Evolutionary conservation across 768 basidiomycete genomes (phyloP).

Genomic region (Kwoniella dejecticola): DNA sequence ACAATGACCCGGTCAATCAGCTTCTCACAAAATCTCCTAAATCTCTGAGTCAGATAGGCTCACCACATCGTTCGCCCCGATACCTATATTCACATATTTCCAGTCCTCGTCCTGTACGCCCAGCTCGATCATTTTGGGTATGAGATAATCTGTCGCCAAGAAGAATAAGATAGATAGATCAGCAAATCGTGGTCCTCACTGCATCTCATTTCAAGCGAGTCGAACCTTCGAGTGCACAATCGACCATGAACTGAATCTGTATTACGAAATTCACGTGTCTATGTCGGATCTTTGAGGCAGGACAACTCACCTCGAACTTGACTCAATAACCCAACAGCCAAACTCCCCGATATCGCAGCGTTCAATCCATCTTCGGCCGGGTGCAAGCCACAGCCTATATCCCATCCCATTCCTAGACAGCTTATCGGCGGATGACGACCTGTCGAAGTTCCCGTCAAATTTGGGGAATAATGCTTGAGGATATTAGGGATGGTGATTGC

Average conservation of each 20-base stretch:
- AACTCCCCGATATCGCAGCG: slow-evolving; percentile 46
- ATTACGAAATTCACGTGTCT: background rate
- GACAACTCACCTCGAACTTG: slow-evolving; percentile 44
- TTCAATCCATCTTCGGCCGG: slow-evolving; percentile 45
- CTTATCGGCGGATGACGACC: slow-evolving; percentile 27
- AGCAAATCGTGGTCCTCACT: no score
- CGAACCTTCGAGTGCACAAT: no score
- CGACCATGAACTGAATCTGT: no score
- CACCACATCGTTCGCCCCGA: slow-evolving; percentile 52
- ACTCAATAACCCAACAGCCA: slow-evolving; percentile 23
- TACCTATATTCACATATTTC: slow-evolving; percentile 51
- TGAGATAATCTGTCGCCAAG: slow-evolving; percentile 45
- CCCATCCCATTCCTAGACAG: slow-evolving; percentile 14
- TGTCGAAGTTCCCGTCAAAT: slow-evolving; percentile 26
- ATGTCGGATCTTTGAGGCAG: background rate
- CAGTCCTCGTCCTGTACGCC: slow-evolving; percentile 36
- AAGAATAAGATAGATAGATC: no score
- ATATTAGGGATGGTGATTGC: slow-evolving; percentile 39
- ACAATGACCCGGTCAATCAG: no score
- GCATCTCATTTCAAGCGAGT: no score
- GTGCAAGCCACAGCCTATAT: slow-evolving; percentile 6
- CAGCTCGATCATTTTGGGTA: slow-evolving; percentile 34
- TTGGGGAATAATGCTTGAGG: slow-evolving; percentile 22
- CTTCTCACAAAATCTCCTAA: no score
- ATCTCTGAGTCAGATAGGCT: slow-evolving; percentile 13